phyloP scores from a whole-genome alignment of 2,329 filamentous ascomycete species.

The Pyrenochaeta sp. region DNA sequence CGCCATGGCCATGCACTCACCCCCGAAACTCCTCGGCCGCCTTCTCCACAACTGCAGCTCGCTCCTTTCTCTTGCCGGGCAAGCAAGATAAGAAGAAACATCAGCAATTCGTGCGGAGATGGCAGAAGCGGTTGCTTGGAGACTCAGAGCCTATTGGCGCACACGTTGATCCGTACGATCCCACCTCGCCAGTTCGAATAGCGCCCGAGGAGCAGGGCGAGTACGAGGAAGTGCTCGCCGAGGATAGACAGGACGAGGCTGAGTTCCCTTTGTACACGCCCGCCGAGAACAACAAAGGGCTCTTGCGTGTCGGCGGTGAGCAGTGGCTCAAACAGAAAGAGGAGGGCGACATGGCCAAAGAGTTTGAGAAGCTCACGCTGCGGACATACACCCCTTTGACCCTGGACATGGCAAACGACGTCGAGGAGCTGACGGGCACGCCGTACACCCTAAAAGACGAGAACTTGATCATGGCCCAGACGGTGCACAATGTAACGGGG shows the following conservation, averaged over 20 bases:
- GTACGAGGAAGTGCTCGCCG: conserved; percentile 43
- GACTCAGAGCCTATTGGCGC: conserved; percentile 48
- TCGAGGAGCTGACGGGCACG: conserved; percentile 42
- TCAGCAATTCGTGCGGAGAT: conserved; percentile 44
- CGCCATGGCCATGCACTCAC: conserved; percentile 26
- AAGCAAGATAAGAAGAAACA: conserved; percentile 49
- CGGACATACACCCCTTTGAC: conserved; percentile 43
- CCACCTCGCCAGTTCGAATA: conserved; percentile 46
- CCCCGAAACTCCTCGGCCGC: conserved; percentile 30
- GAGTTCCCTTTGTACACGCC: conserved; percentile 17
- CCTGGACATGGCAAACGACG: conserved; percentile 40
- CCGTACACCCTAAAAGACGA: conserved; percentile 40
- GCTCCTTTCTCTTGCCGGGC: conserved; percentile 33
- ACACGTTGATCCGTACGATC: conserved; percentile 49
- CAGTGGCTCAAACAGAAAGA: conserved; percentile 51
- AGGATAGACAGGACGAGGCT: conserved; percentile 14
- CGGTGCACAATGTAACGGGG: conserved; percentile 43
- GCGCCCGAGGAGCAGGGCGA: conserved; percentile 47
- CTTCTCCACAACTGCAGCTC: conserved; percentile 42
- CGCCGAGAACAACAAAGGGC: conserved; percentile 37
- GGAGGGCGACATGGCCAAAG: conserved; percentile 37
- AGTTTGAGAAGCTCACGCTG: conserved; percentile 47
- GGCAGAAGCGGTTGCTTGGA: conserved; percentile 48
- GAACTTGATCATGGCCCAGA: conserved; percentile 40
- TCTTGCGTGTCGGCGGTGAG: conserved; percentile 64